Base-by-base conservation (phyloP, 1,139 yeast genomes). In the Keqinozyma sinolaborantium region DNA sequence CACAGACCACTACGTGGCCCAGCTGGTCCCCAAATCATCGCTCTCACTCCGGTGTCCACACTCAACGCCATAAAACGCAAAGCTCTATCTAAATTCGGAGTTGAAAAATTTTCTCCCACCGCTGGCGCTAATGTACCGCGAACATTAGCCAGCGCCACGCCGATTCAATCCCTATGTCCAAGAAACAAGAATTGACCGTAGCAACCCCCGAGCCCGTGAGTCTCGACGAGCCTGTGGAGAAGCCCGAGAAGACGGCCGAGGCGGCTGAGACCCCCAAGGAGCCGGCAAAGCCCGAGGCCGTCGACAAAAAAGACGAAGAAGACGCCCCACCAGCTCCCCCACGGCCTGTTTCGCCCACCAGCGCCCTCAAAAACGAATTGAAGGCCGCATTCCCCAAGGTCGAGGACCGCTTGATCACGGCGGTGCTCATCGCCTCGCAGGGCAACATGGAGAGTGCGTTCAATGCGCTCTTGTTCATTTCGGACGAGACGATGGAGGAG, bases 391-490 rank as follows among this genome's bases (percentile, higher is more conserved):
- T 88, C 56, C 97, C 97, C 1, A 61, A 65, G 14, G 61, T 77
- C 18, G 95, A 86, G 32, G 83, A 76, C 24, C 76, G 79, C 41
- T 73, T 79, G 41, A 69, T 87, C 41, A 77, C 81, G 30, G 90
- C 95, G 16, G 83, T 86, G 2, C 66, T 88, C 36, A 84, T 92
- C 50, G 97, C 97, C 2, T 79, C 95, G 12, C 77, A 73, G 30
- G 95, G 95, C 16, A 69, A 75, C 29, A 58, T 86, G 21, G 96
- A 87, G 46, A 80, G 86, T 1, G 95, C 97, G 0, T 90, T 90
- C 64, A 83, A 83, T 56, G 97, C 96, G 0, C 64, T 90, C 49
- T 65, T 92, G 41, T 86, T 77, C 44, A 64, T 85, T 39, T 79
- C 87, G 10, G 97, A 90, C 60, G 95, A 41, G 23, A 16, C 95